Evolutionary conservation across 1,139 yeast species (phyloP), one percentile per base, ranked within the genome.

Genomic region (Blastobotrys apis): DNA sequence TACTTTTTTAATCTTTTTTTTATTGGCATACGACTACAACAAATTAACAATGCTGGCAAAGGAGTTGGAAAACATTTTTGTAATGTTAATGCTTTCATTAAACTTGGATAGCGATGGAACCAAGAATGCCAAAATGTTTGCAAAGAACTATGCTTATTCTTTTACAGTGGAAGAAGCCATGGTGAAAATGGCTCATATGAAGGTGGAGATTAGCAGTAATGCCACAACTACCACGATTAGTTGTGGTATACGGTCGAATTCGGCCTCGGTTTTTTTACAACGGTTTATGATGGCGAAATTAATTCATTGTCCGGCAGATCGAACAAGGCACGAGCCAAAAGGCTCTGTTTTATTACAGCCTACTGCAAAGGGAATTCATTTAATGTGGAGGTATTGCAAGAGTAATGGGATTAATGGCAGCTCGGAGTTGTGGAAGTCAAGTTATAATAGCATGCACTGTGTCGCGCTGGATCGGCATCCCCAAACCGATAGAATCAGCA

Each of bases 301-400:
- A 4, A 54, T 90, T 9, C 95, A 88, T 58, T 77, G 80, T 20
- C 96, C 95, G 0, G 75, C 77, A 5, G 90, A 84, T 53, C 71
- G 94, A 0, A 57, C 62, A 1, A 46, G 57, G 6, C 38, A 45
- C 19, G 47, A 45, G 9, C 47, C 52, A 15, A 48, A 53, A 10
- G 38, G 34, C 1, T 44, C 50, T 12, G 47, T 46, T 4, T 29
- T 50, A 22, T 59, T 88, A 29, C 97, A 90, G 57, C 95, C 96
- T 4, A 87, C 97, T 0, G 92, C 97, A 0, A 92, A 92, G 58
- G 98, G 97, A 1, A 77, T 87, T 3, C 80, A 88, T 0, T 60
- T 87, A 0, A 64, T 90, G 1, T 77, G 76, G 41, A 68, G 73
- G 10, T 87, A 81, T 59, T 80, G 83, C 51, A 67, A 68, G 42